phyloP scores from a whole-genome alignment of 345 rosid genomes.

The Arabis hirsuta region DNA sequence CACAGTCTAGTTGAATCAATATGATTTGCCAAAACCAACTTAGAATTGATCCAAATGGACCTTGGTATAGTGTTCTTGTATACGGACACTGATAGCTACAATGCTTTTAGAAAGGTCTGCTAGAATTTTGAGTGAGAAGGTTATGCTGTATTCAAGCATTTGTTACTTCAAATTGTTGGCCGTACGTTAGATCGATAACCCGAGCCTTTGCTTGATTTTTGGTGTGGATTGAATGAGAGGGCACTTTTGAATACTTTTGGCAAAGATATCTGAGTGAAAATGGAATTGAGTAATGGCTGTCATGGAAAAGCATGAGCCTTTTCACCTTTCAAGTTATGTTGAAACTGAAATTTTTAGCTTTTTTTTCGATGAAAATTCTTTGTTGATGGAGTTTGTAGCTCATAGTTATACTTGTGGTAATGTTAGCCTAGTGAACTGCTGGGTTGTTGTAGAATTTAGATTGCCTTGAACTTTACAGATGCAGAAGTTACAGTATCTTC shows the following conservation, averaged over 20 bases:
- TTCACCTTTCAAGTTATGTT: neutral
- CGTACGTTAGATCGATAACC: neutral
- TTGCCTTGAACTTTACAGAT: neutral
- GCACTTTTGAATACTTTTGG: neutral
- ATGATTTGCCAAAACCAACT: conserved; percentile 8
- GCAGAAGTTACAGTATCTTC: neutral
- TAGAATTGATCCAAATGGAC: neutral
- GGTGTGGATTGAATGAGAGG: neutral
- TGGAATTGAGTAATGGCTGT: conserved; percentile 1
- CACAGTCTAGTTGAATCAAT: neutral
- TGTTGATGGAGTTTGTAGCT: conserved; percentile 15
- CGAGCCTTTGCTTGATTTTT: neutral
- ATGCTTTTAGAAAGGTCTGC: conserved; percentile 18
- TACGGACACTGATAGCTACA: neutral
- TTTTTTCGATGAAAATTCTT: neutral
- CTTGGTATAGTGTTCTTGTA: neutral
- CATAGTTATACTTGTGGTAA: conserved; percentile 3
- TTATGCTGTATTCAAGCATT: conserved; percentile 5
- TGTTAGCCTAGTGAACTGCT: conserved; percentile 25
- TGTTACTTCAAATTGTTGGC: conserved; percentile 3
- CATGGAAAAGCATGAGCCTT: neutral
- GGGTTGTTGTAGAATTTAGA: conserved; percentile 8
- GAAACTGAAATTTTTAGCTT: neutral
- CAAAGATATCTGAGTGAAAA: neutral
- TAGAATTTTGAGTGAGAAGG: conserved; percentile 6